Evolutionary conservation across 148 eudicot genomes (phyloP).

Genomic region (Silene latifolia): DNA sequence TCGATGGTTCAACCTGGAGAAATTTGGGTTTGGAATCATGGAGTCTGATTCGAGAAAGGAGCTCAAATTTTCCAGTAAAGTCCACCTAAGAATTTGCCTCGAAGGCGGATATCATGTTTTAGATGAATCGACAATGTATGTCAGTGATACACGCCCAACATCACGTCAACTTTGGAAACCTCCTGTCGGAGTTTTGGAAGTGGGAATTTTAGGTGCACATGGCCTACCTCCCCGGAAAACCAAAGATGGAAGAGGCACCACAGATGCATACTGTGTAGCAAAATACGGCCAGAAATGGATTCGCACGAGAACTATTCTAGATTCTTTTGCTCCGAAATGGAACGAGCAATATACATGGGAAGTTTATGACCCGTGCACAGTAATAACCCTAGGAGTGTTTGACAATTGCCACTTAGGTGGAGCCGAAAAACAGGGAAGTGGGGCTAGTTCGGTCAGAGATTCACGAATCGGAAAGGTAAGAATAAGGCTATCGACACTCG

Average conservation of each 20-base stretch:
- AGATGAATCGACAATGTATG: conserved; percentile 69
- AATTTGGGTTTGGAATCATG: conserved; percentile 46
- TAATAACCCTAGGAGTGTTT: conserved; percentile 65
- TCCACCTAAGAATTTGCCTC: conserved; percentile 61
- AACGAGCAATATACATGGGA: conserved; percentile 88
- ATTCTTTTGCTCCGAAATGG: conserved; percentile 64
- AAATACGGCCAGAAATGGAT: conserved; percentile 81
- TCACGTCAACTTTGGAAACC: conserved; percentile 70
- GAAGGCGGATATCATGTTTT: conserved; percentile 74
- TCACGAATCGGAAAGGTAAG: conserved; percentile 68
- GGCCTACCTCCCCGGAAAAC: conserved; percentile 63
- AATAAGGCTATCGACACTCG: conserved; percentile 62
- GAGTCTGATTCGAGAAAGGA: conserved; percentile 64
- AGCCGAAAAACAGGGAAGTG: conserved; percentile 31
- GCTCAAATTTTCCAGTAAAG: conserved; percentile 53
- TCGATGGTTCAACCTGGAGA: conserved; percentile 69
- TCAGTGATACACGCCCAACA: conserved; percentile 68
- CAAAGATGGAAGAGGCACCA: conserved; percentile 49
- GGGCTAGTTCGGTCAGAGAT: conserved; percentile 36
- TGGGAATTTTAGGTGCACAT: conserved; percentile 67
- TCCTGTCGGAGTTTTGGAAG: conserved; percentile 61
- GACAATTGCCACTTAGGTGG: conserved; percentile 68
- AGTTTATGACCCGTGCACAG: conserved; percentile 71
- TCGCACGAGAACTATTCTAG: conserved; percentile 62
- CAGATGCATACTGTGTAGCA: conserved; percentile 77